Evolutionary conservation across 2,329 filamentous ascomycete genomes (phyloP), one percentile per base, ranked within the genome.

Genomic region (Parafenestella ontariensis): DNA sequence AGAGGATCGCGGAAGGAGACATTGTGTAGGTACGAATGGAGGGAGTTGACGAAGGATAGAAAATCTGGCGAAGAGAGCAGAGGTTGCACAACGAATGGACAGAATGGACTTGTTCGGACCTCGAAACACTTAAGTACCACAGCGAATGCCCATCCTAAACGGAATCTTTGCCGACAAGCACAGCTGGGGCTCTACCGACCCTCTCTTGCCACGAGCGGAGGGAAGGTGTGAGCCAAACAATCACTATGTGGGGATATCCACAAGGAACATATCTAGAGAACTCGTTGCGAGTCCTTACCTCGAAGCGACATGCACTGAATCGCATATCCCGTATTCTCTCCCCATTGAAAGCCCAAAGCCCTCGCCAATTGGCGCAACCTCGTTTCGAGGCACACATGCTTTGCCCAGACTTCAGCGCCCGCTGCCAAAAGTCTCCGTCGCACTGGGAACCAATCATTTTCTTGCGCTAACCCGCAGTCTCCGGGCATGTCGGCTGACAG

Each of bases 1-100:
- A 52, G 26, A 54, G 46, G 51, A 66, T 62, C 8, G 68, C 68
- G 41, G 71, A 65, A 40, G 71, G 70, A 57, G 70, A 69, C 70
- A 73, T 73, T 24, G 39, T 59, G 53, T 36, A 33, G 24, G n/a
- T 17, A 23, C 43, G 17, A 29, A 28, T 15, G 5, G 31, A n/a
- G 31, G 5, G 15, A 34, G 4, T 34, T 17, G 31, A 34, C 31
- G 15, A 17, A 34, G 6, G 17, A 34, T 43, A 55, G 56, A 59
- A 61, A 58, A 54, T 67, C 23, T 49, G 37, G 56, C 56, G 58
- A 43, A 9, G 41, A 52, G 13, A 46, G 34, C 42, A 34, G 37
- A 40, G 43, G 20, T 29, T 47, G 40, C 47, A 26, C 15, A 36
- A 24, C 46, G 42, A 26, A 57, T 34, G 39, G 28, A 40, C 48